Conservation (phyloP, 2,329 filamentous ascomycete species). For the Mycosphaerella arachidis region DNA sequence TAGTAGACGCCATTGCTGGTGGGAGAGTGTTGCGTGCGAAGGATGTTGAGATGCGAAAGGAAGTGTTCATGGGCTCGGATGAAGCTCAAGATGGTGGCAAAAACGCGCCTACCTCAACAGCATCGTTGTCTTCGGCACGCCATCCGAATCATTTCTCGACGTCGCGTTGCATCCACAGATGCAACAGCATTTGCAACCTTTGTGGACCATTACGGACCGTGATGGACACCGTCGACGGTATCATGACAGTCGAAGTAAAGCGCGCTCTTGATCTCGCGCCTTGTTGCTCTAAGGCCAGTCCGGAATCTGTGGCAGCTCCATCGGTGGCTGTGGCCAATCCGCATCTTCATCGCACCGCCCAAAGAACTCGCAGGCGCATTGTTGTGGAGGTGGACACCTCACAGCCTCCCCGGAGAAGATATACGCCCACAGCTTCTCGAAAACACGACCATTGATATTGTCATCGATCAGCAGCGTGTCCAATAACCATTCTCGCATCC, state of each 20-base stretch:
- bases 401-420: slow-evolving; percentile 31
- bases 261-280: too few relatives aligned
- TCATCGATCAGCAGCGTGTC: slow-evolving; percentile 43
- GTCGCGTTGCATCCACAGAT: not conserved
- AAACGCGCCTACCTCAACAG: not conserved
- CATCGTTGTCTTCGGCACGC: not conserved
- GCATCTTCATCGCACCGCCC: slow-evolving; percentile 14
- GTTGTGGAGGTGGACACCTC: slow-evolving; percentile 21
- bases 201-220: too few relatives aligned
- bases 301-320: slow-evolving; percentile 16
- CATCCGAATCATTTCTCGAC: not conserved
- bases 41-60: not conserved
- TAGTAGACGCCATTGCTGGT: slow-evolving; percentile 8
- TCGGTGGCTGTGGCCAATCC: slow-evolving; percentile 11
- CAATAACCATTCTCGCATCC: slow-evolving; percentile 47
- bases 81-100: not conserved
- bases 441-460: slow-evolving; percentile 49
- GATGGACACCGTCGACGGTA: too few relatives aligned
- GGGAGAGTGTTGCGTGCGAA: not conserved
- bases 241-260: too few relatives aligned
- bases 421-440: slow-evolving; percentile 57
- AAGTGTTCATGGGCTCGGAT: not conserved
- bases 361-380: slow-evolving; percentile 22
- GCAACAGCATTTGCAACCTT: too few relatives aligned
- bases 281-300: slow-evolving; percentile 29